Percentiles rank a stretch among this genome's conserved stretches.
These are phyloP conservation scores for Aspergillus aculeatinus DNA, from an alignment of 2,329 filamentous ascomycete species.

Conservation along the genomic window DNA sequence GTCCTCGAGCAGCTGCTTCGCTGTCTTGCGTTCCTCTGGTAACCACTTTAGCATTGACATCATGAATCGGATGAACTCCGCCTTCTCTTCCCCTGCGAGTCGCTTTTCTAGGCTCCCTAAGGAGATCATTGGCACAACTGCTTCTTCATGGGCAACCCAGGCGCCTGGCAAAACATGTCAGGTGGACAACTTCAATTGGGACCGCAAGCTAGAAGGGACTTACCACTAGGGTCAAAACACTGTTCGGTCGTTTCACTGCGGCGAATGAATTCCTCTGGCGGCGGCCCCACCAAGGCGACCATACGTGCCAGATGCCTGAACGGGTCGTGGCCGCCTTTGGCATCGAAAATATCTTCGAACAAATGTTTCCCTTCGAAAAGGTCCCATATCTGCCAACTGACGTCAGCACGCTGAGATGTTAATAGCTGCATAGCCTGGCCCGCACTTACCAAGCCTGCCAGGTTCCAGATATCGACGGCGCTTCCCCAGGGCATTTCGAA, in stretches of 20 bases:
- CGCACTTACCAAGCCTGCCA: slow-evolving; percentile 47
- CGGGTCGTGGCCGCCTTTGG: slow-evolving; percentile 22
- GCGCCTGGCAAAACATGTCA: slow-evolving; percentile 16
- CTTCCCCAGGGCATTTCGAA: slow-evolving; percentile 47
- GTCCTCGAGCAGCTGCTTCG: slow-evolving; percentile 37
- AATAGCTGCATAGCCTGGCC: slow-evolving; percentile 2
- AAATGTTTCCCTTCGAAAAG: slow-evolving; percentile 48
- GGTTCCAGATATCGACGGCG: slow-evolving; percentile 53
- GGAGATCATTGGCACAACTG: slow-evolving; percentile 20
- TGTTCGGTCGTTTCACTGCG: slow-evolving; percentile 30
- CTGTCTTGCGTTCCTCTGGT: slow-evolving; percentile 39
- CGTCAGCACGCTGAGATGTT: slow-evolving; percentile 8
- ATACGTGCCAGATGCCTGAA: slow-evolving; percentile 30
- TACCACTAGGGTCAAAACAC: slow-evolving; percentile 26
- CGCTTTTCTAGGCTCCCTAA: slow-evolving; percentile 22
- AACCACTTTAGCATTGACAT: slow-evolving; percentile 41
- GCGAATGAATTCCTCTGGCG: slow-evolving; percentile 24
- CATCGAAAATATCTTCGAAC: slow-evolving; percentile 36
- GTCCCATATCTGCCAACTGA: slow-evolving; percentile 46
- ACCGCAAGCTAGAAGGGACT: not conserved
- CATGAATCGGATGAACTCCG: slow-evolving; percentile 36
- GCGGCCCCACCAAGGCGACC: slow-evolving; percentile 28
- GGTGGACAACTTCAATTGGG: not conserved
- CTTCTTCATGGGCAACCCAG: slow-evolving; percentile 26
- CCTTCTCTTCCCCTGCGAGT: slow-evolving; percentile 30